Base-by-base conservation (phyloP, 352 stramenopile species). In the Phytophthora podocarpi region DNA sequence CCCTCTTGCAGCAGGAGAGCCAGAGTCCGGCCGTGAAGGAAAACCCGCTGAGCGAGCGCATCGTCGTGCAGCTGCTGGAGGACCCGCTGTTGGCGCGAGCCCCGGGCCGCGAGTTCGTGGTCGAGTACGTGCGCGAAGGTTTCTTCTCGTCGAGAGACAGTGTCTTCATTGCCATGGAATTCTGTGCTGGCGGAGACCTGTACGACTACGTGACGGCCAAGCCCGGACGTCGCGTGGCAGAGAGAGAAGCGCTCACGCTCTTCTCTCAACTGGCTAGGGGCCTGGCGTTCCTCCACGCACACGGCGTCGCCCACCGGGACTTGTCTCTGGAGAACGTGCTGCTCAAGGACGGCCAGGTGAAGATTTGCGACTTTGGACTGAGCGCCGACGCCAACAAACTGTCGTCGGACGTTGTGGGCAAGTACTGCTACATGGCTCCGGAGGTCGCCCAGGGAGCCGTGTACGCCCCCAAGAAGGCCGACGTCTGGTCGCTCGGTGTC, bases 401-500 rank as follows among this genome's bases (percentile, higher is more conserved):
- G 8, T 72, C 76, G 41, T 54, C 47, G 1, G 78, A 86, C 12
- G 54, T 67, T 12, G 80, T 90, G 15, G 80, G 80, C 31, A 90
- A 90, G 30, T 70, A 72, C 28, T 83, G 84, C 59, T 89, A 89
- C 71, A 91, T 87, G 79, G 79, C 82, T 9, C 82, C 79, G 0
- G 82, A 91, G 55, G 64, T 89, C 21, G 16, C 48, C 0, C 32
- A 55, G 7, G 66, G 42, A 8, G 47, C 59, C 11, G 20, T 40
- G 13, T 89, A 87, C 68, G 70, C 84, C 59, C 66, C 79, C 0
- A 72, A 68, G 32, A 62, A 80, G 53, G 85, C 85, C 6, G 85
- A 94, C 45, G 72, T 94, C 18, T 94, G 85, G 85, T 94, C 85
- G 51, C 73, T 94, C 24, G 85, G 85, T 49, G 76, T 94, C 30